Base-by-base conservation (phyloP, 352 stramenopile genomes). In the Pythium vanterpoolii region DNA sequence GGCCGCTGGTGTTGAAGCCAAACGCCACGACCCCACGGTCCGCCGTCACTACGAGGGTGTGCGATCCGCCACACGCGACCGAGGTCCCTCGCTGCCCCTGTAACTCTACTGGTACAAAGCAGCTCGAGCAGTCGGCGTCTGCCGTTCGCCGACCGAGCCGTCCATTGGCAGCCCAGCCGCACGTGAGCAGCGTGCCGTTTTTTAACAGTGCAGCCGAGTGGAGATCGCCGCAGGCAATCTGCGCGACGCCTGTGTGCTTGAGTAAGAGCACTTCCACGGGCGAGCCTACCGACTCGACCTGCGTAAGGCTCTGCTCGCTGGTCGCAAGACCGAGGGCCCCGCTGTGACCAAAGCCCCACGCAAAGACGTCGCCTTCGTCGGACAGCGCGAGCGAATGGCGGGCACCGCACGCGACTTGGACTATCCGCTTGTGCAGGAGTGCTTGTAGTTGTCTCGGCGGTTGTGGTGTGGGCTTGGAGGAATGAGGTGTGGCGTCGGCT, bases 291-390 rank as follows among this genome's bases (percentile, higher is more conserved):
- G 42, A 52, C 19, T 57, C 4, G 33, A 54, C 46, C 66, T 64
- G n/a, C 66, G 67, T 14, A 66, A 51, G 49, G 59, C 58, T 60
- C 56, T 74, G 60, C 16, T 21, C 31, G n/a, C 60, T 66, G 9
- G 76, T 70, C 0, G 73, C 76, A 31, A 88, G 78, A 5, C 82
- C 82, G 0, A 92, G 65, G 9, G 79, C 82, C 4, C 82, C 82
- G 21, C 60, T 76, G 26, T 63, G 63, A 27, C 56, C 82, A 39
- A 83, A 51, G 14, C 82, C 82, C 79, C 79, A 92, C 40, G 82
- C 76, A 48, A 86, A 87, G 26, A 89, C 76, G 43, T 76, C 73
- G 11, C 79, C 76, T 26, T 90, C 77, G 52, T 88, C 79, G 24
- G 77, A 66, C 6, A 89, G 59, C 2, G 76, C 77, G 10, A 93